phyloP scores from a whole-genome alignment of 148 eudicot species.

The Camellia granthamiana region DNA sequence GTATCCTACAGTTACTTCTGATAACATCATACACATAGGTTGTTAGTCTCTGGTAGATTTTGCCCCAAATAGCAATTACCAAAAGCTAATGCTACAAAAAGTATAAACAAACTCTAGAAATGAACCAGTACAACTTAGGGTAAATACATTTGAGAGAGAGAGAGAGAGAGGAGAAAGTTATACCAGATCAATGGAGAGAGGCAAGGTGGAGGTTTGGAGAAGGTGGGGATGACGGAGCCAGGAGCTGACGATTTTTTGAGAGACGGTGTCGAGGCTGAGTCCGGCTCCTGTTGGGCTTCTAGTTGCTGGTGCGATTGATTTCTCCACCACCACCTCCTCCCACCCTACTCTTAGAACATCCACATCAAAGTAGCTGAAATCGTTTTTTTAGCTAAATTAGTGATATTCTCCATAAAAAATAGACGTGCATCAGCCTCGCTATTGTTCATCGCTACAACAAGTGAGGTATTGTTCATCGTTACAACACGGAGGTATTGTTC shows the following conservation, averaged over 20 bases:
- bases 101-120: background rate
- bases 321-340: slow-evolving; percentile 70
- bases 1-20: background rate
- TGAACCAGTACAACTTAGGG: too few relatives aligned
- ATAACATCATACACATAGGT: background rate
- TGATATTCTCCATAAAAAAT: slow-evolving; percentile 8
- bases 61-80: too few relatives aligned
- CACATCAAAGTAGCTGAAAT: too few relatives aligned
- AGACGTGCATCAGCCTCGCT: too few relatives aligned
- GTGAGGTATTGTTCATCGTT: too few relatives aligned
- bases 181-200: slow-evolving; percentile 67
- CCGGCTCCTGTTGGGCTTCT: slow-evolving; percentile 87
- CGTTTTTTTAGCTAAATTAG: too few relatives aligned
- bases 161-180: background rate
- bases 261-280: slow-evolving; percentile 60
- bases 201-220: slow-evolving; percentile 38
- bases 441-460: too few relatives aligned
- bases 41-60: background rate
- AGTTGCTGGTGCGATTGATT: slow-evolving; percentile 47
- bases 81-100: background rate
- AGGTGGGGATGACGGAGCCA: slow-evolving; percentile 43
- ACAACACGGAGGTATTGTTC: too few relatives aligned
- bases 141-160: background rate
- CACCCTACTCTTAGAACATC: slow-evolving; percentile 46
- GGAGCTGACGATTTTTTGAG: slow-evolving; percentile 41